Evolutionary conservation across 73 alveolate genomes (phyloP).

Genomic region (Effrenium voratum): DNA sequence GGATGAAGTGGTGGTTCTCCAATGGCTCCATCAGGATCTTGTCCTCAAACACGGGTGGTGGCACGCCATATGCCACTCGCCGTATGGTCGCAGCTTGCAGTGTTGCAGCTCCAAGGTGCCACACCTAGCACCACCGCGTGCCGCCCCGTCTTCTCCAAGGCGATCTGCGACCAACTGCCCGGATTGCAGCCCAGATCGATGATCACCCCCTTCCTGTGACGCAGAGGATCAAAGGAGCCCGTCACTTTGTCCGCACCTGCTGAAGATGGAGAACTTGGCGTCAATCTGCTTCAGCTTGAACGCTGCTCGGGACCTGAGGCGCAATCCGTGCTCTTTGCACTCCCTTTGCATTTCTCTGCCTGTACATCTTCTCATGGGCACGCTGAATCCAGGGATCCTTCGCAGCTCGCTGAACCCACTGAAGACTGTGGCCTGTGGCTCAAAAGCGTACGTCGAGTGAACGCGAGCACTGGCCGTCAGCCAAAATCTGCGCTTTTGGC

Average conservation of each 20-base stretch:
- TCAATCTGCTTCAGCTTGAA: constrained; percentile 82
- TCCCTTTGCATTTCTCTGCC: background rate
- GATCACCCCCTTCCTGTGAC: constrained; percentile 29
- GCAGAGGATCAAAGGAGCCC: background rate
- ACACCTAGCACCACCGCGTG: constrained; percentile 69
- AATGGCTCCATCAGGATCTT: constrained; percentile 63
- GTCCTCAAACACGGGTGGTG: constrained; percentile 14
- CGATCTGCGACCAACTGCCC: constrained; percentile 85
- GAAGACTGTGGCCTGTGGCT: constrained; percentile 40
- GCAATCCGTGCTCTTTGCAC: no score
- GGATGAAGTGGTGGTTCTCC: constrained; percentile 51
- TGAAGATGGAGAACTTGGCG: constrained; percentile 19
- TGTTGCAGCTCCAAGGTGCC: background rate
- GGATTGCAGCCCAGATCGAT: constrained; percentile 81
- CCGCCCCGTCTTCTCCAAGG: constrained; percentile 55
- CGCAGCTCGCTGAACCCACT: constrained; percentile 79
- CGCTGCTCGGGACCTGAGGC: constrained; percentile 57
- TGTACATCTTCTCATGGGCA: constrained; percentile 63
- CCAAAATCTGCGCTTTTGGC: no score
- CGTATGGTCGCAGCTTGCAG: no score
- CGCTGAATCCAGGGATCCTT: constrained; percentile 89
- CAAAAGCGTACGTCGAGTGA: no score
- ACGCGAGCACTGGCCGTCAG: no score
- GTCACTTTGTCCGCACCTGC: background rate
- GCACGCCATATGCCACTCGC: background rate